Evolutionary conservation across 2,329 filamentous ascomycete genomes (phyloP).

Genomic region (Passalora sequoiae): DNA sequence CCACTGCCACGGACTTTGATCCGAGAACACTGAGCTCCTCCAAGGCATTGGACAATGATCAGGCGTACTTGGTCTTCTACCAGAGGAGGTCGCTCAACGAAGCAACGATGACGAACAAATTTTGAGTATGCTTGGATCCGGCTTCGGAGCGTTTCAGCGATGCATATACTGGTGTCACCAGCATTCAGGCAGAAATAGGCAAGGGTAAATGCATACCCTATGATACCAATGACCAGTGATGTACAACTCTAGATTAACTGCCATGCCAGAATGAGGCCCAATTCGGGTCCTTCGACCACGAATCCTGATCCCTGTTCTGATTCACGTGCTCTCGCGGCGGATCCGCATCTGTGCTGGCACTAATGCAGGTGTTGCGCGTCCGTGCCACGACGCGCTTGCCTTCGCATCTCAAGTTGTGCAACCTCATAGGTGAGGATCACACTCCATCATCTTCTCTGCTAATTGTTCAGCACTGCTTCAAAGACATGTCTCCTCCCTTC

Average conservation of each 20-base stretch:
- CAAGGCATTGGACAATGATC: slow-evolving; percentile 52
- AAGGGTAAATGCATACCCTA: too few species aligned
- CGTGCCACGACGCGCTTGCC: neutral
- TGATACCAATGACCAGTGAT: neutral
- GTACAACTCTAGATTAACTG: too few species aligned
- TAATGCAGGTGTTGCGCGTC: too few species aligned
- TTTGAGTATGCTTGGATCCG: neutral
- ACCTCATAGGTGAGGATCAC: neutral
- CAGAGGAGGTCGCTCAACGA: slow-evolving; percentile 20
- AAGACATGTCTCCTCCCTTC: neutral
- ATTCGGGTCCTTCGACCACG: too few species aligned
- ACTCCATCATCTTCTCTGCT: too few species aligned
- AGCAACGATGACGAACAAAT: slow-evolving; percentile 2
- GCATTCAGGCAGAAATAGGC: too few species aligned
- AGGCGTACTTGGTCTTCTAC: slow-evolving; percentile 63
- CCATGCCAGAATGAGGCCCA: too few species aligned
- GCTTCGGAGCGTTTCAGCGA: slow-evolving; percentile 2
- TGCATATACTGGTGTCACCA: too few species aligned
- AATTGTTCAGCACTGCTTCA: too few species aligned
- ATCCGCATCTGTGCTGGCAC: neutral
- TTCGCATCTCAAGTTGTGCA: neutral
- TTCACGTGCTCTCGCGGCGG: neutral
- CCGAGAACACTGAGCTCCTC: slow-evolving; percentile 44
- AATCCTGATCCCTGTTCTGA: neutral
- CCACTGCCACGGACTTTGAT: slow-evolving; percentile 51